Evolutionary conservation across 306 rosid genomes (phyloP), one percentile per base, ranked within the genome.

Genomic region (Lupinus albus): DNA sequence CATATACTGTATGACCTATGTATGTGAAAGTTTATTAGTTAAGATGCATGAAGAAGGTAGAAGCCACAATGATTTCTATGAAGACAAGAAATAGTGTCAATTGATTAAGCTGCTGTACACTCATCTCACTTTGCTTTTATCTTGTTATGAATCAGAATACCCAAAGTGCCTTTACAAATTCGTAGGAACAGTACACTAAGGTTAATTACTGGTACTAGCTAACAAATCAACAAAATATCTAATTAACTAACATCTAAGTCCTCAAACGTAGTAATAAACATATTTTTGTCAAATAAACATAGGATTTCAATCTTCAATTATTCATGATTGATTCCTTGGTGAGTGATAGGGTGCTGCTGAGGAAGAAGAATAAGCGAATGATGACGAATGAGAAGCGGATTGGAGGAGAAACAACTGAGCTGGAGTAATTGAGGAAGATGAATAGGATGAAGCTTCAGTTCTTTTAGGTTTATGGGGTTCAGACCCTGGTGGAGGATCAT

Each of bases 341-440:
- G 87, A 75, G n/a, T 51, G 75, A 78, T 75, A 78, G 15, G 64
- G 72, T 38, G 84, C 71, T 0, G 86, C 76, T 0, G 84, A 76
- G 57, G 95, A 84, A 56, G 93, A 81, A 0, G 95, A 76, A 61
- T 88, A 85, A 52, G 87, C 84, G 39, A 84, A 73, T 7, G 96
- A 82, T 6, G 96, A 89, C 64, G 90, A 82, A 63, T 77, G 79
- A 11, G 97, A 84, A 8, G 73, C 80, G 12, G 88, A 84, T 32
- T 82, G 98, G 1, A 88, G 79, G 14, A 76, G 82, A 28, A 86
- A 54, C 67, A 93, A 60, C 7, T 89, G 92, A 51, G 88, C 74
- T 0, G 88, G 88, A 17, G 86, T 71, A 8, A 81, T 84, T 0
- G 88, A 85, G 12, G 90, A 81, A 0, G 97, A 81, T 0, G 96